Base-by-base conservation (phyloP, 257 asterid genomes). In the Schizonepeta tenuifolia region DNA sequence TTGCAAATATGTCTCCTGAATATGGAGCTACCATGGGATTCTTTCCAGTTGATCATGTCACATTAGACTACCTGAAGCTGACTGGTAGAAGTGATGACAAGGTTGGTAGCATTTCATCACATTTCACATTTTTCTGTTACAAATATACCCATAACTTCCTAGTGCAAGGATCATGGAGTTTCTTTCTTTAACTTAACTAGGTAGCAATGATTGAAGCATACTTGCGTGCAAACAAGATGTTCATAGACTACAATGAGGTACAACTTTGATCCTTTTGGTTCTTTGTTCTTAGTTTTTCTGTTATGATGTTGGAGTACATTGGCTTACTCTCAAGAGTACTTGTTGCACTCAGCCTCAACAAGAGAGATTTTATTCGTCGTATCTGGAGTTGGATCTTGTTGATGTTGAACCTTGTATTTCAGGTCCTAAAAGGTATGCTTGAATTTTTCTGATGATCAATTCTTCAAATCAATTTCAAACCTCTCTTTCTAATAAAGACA, bases 21-120 rank as follows among this genome's bases (percentile, higher is more conserved):
- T 90, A 93, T 77, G 98, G 98, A 47, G 98, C 98, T 40, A 93
- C 98, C 75, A 93, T 93, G 98, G 98, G 98, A 28, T 92, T 93
- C 87, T 93, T 93, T 85, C 98, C 97, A 0, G 98, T 93, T 46
- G 98, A 93, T 82, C 93, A 86, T 77, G 91, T 89, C 43, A 93
- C 98, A 1, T 80, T 93, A 51, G 90, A 90, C 43, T 93, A 93
- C 78, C 90, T 93, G 54, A 90, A 77, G 64, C 79, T 90, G 75
- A 93, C 97, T 63, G 98, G 97, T 73, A 84, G 98, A 84, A 93
- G 87, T 43, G 93, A 88, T 63, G 96, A 90, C 24, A 87, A 88
- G 33, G 98, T 90, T 26, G 66, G 91, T 77, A 61, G 22, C 55
- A 53, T 24, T 31, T 20, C 43, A n/a, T 50, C 58, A 31, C 10